Conservation (phyloP, 257 asterid genomes). For the Nicotiana otophora region DNA sequence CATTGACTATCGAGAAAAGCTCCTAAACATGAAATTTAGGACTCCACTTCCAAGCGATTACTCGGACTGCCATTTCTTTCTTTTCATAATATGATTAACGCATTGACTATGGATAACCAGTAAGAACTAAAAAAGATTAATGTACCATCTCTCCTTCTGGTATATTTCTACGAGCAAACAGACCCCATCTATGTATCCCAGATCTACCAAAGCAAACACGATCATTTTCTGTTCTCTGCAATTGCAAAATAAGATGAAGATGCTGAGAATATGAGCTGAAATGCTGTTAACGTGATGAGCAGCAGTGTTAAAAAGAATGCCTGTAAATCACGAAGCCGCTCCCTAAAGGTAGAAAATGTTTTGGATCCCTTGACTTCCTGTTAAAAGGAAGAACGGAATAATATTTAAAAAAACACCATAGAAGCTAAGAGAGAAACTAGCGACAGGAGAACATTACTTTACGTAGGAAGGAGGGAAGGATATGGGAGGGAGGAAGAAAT, state of each 20-base stretch:
- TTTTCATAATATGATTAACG: constrained; percentile 7
- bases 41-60: not conserved
- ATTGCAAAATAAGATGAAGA: constrained; percentile 12
- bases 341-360: constrained; percentile 70
- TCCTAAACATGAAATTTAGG: not conserved
- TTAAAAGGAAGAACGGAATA: constrained; percentile 17
- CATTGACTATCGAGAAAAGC: not conserved
- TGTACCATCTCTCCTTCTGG: constrained; percentile 95
- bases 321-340: constrained; percentile 90
- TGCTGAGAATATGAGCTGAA: constrained; percentile 3
- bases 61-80: not conserved
- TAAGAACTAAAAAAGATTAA: not conserved
- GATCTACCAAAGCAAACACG: constrained; percentile 97
- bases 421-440: not conserved
- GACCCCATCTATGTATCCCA: constrained; percentile 98
- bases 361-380: constrained; percentile 71
- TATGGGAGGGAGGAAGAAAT: constrained; percentile 10
- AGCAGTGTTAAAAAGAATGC: constrained; percentile 28
- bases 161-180: constrained; percentile 82
- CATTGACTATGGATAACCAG: not conserved
- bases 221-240: constrained; percentile 87
- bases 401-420: not conserved
- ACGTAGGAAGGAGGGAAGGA: not conserved
- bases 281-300: constrained; percentile 7
- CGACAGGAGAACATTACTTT: not conserved